Base-by-base conservation (phyloP, 352 stramenopile species). In the Pythium dissotocum region DNA sequence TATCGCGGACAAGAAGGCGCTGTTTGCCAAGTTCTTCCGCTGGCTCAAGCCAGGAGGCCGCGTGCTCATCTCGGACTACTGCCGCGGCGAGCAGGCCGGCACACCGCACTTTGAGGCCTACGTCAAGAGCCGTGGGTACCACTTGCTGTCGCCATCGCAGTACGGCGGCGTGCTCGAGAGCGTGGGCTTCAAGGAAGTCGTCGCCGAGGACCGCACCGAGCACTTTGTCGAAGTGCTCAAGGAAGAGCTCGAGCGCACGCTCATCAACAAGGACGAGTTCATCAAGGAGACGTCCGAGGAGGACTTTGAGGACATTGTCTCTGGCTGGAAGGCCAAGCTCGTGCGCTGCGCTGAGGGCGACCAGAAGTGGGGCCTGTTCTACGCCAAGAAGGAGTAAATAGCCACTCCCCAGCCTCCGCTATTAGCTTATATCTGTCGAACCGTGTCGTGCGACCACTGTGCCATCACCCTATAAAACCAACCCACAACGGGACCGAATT, bases 21-120 rank as follows among this genome's bases (percentile, higher is more conserved):
- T 91, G 53, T 89, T 91, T 62, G 65, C 66, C 49, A 77, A 83
- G 69, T 89, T 91, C 65, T 87, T 79, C 61, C 52, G 64, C 13
- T 91, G 83, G 83, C 67, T 91, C 49, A 88, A 88, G 60, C 83
- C 83, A 44, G 79, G 83, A 14, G 83, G 83, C 51, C 75, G 77
- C 14, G 54, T 91, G 54, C 65, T 91, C 12, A 87, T 91, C 54
- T 88, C 83, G 32, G 83, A 91, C 53, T 80, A 80, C 42, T 80
- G 73, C 67, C 72, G 75, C 35, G 68, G 75, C 52, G 70, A 77
- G 26, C 48, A 71, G 16, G 54, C 44, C 10, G 54, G 57, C 14
- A 60, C 70, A 9, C 60, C 72, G 26, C 73, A 74, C 42, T 80
- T 80, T 61, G 57, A 76, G 51, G 65, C 65, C 16, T 80, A 80